Evolutionary conservation across 345 rosid species (phyloP), one percentile per base, ranked within the genome.

Genomic region (Lepidium didymum): DNA sequence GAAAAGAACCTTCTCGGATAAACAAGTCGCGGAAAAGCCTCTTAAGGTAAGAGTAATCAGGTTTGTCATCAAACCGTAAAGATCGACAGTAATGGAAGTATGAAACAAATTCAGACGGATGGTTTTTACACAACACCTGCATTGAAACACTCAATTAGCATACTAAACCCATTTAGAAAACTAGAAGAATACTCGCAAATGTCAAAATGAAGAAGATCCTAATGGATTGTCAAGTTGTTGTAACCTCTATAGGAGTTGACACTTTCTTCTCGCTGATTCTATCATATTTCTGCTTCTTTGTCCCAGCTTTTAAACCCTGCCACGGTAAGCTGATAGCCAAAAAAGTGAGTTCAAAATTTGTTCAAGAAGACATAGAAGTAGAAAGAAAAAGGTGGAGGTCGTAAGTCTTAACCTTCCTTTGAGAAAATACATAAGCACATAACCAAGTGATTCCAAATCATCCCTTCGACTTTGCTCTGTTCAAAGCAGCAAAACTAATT

Each of bases 401-500:
- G 33, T 6, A 29, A 29, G 33, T 29, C 33, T 29, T 5, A 40
- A 89, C 96, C 93, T 89, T 87, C 96, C 96, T 79, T 86, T 84
- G 21, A 89, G 76, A 64, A 87, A 89, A 80, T 89, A 87, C 96
- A 89, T 84, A 52, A 89, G 93, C 54, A 89, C 96, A 73, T 87
- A 89, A 66, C 96, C 96, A 70, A 89, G 89, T 59, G 96, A 89
- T 77, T 88, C 96, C 80, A 89, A 72, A 82, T 89, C 96, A 85
- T 88, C 96, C 77, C 96, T 81, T 70, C 96, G 84, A 78, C 96
- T 89, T 84, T 89, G 96, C 77, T 89, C 96, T 89, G 80, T 53
- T 33, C n/a, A 43, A 38, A 21, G 13, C 55, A 33, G 47, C 38
- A 21, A 55, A 15, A 8, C 38, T 7, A 38, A 38, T 34, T 29